Conservation (phyloP, 345 rosid species). For the Mangifera indica region DNA sequence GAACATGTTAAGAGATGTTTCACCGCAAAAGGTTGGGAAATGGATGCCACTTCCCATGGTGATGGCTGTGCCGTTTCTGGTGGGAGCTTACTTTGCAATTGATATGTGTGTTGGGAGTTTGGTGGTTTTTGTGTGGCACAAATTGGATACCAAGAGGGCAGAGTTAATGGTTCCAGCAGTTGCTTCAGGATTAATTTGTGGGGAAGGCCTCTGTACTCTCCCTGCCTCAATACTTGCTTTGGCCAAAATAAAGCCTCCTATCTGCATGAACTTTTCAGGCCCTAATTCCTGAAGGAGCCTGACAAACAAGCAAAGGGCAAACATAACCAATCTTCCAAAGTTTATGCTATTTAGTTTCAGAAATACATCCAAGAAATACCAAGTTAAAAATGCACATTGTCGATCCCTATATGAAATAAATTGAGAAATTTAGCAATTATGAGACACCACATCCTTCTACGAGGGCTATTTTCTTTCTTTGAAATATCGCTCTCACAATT, state of each 20-base stretch:
- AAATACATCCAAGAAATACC: too few relatives aligned
- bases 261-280: constrained; percentile 71
- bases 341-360: too few relatives aligned
- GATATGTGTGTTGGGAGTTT: constrained; percentile 86
- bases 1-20: constrained; percentile 61
- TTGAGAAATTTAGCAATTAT: background rate
- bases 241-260: constrained; percentile 78
- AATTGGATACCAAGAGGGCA: constrained; percentile 54
- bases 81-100: constrained; percentile 88
- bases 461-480: too few relatives aligned
- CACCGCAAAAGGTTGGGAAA: constrained; percentile 58
- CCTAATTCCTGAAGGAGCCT: too few relatives aligned
- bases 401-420: background rate
- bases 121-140: constrained; percentile 61
- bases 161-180: constrained; percentile 83
- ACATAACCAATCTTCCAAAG: too few relatives aligned
- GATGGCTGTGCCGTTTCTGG: constrained; percentile 78
- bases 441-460: too few relatives aligned
- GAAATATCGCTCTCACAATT: too few relatives aligned
- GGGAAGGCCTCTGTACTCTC: constrained; percentile 90
- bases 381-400: background rate
- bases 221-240: constrained; percentile 82
- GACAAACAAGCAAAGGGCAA: too few relatives aligned
- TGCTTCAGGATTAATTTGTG: constrained; percentile 87
- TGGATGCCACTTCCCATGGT: constrained; percentile 94